Percentiles rank a stretch among this genome's conserved stretches.
Evolutionary conservation across 805 yeast species (phyloP).

Genomic region (Tetrapisispora fleetii): DNA sequence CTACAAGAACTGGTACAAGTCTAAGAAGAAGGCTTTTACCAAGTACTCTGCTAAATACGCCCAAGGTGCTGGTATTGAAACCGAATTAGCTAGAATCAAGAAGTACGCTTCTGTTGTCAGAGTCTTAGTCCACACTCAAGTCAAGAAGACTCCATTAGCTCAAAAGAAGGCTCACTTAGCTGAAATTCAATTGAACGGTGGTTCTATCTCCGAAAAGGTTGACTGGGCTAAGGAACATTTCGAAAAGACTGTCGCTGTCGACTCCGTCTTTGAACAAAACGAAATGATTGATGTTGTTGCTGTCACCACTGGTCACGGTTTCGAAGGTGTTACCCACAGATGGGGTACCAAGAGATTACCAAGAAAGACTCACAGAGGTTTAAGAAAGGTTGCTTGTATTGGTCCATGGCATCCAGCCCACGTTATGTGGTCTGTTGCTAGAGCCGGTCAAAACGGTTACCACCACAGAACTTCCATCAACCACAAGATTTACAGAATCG

Average conservation of each 20-base stretch:
- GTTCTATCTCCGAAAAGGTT: constrained; percentile 94
- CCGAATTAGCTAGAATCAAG: constrained; percentile 96
- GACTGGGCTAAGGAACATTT: constrained; percentile 98
- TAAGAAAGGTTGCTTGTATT: constrained; percentile 99
- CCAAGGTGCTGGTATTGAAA: constrained; percentile 77
- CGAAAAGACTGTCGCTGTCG: constrained; percentile 95
- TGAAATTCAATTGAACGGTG: constrained; percentile 99
- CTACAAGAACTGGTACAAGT: constrained; percentile 99
- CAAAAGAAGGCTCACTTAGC: constrained; percentile 99
- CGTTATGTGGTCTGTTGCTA: constrained; percentile 99
- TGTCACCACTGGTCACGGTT: constrained; percentile 99
- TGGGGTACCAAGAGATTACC: constrained; percentile 99
- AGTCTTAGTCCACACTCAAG: constrained; percentile 98
- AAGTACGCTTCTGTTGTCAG: constrained; percentile 98
- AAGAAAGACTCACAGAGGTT: constrained; percentile 99
- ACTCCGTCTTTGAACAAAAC: constrained; percentile 95
- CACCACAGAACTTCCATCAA: constrained; percentile 99
- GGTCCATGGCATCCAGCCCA: constrained; percentile 99
- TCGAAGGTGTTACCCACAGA: constrained; percentile 99
- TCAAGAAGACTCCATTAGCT: constrained; percentile 96
- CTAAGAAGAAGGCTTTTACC: constrained; percentile 99
- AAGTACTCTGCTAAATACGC: constrained; percentile 98
- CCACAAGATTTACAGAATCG: constrained; percentile 99
- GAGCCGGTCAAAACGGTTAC: constrained; percentile 99
- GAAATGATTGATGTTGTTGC: constrained; percentile 98